Percentiles rank a stretch among this genome's conserved stretches.
Conservation (phyloP, 1,284 basidiomycete species). For the Bjerkandera adusta region DNA sequence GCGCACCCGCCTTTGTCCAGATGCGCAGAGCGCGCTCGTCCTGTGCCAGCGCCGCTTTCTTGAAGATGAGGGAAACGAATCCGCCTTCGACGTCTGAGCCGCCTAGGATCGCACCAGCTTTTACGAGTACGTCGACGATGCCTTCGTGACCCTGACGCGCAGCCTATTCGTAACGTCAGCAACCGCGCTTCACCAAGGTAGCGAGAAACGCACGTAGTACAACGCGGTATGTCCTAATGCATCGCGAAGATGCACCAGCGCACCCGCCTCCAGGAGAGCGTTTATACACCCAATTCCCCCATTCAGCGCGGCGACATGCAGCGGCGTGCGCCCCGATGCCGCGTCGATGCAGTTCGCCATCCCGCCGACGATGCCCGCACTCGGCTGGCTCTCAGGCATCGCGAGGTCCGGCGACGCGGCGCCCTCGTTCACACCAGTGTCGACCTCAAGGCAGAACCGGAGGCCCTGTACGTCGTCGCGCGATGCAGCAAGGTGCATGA, state of each 20-base stretch:
- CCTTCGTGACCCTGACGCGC: slow-evolving; percentile 61
- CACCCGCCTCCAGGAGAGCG: slow-evolving; percentile 72
- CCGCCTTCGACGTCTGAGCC: slow-evolving; percentile 62
- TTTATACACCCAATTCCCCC: slow-evolving; percentile 57
- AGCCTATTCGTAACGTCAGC: slow-evolving; percentile 42
- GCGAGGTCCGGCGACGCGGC: slow-evolving; percentile 11
- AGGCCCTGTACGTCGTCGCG: slow-evolving; percentile 64
- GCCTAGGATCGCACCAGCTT: slow-evolving; percentile 72
- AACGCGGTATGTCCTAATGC: slow-evolving; percentile 78
- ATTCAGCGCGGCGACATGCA: slow-evolving; percentile 80
- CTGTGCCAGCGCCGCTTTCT: slow-evolving; percentile 41
- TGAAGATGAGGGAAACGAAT: slow-evolving; percentile 50
- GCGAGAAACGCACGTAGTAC: slow-evolving; percentile 59
- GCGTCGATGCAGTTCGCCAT: slow-evolving; percentile 69
- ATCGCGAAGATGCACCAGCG: slow-evolving; percentile 85
- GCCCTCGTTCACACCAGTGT: slow-evolving; percentile 15
- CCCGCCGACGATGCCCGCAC: slow-evolving; percentile 50
- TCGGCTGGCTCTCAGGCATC: slow-evolving; percentile 2
- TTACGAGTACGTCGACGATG: slow-evolving; percentile 69
- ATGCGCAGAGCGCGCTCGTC: slow-evolving; percentile 44
- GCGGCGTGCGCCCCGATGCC: slow-evolving; percentile 69
- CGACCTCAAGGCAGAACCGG: slow-evolving; percentile 49
- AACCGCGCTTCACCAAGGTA: neutral
- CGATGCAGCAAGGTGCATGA: slow-evolving; percentile 76
- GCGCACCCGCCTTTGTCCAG: slow-evolving; percentile 51